Base-by-base conservation (phyloP, 441 rosid genomes). In the Hura crepitans region DNA sequence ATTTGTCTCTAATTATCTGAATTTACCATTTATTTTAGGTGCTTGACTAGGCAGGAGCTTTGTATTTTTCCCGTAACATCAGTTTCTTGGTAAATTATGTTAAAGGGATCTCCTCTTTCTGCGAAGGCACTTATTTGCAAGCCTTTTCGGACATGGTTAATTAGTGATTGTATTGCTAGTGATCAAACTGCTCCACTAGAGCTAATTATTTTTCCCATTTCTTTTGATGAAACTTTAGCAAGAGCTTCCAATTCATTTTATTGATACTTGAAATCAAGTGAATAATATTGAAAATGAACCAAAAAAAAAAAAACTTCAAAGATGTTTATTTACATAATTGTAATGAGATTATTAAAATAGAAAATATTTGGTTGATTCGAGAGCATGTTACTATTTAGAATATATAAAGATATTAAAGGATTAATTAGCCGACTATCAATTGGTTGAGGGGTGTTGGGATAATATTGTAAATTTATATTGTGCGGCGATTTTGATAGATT, bases 101-200 rank as follows among this genome's bases (percentile, higher is more conserved):
- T 66, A 74, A 94, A 85, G 86, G 87, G 82, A 82, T 84, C 87
- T 64, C 84, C 70, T 69, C 79, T 88, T 72, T 90, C 97, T 22
- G 53, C 90, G 87, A 97, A 94, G 85, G 90, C 85, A 57, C 92
- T 94, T 81, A 84, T 92, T 25, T 74, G 85, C 30, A 92, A 89
- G 58, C 83, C 83, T 81, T 83, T 92, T 66, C 80, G 81, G 18
- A 39, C 83, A 30, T 91, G 85, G 76, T 83, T 92, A 71, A 84
- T 94, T 78, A 90, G 85, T 62, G 92, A 92, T 72, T 81, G 87
- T 74, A 94, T 94, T 73, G 99, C 96, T 67, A 97, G 97, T 76
- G 84, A 87, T 65, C 89, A 97, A n/a, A 94, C 97, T 10, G 94
- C 92, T 63, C 99, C 99, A 30, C 97, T 94, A 61, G 99, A 94